Percentiles rank a stretch among this genome's conserved stretches.
Evolutionary conservation across 345 rosid species (phyloP).

Genomic region (Nephelium lappaceum): DNA sequence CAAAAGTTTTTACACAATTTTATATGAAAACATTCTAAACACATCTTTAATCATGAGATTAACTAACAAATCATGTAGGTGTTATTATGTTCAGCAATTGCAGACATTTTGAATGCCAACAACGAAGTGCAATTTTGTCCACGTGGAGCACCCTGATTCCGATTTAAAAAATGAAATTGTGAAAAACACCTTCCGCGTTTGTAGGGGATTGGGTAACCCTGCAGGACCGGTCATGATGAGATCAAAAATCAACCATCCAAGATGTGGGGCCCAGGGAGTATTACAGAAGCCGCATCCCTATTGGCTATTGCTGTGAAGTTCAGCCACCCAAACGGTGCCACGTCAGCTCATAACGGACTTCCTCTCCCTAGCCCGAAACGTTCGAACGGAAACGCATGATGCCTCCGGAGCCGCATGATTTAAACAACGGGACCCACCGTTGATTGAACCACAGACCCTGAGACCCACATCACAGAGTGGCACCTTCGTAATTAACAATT

Average conservation of each 20-base stretch:
- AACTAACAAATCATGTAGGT: neutral
- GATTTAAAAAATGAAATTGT: neutral
- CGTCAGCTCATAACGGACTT: conserved; percentile 28
- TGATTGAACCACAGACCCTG: conserved; percentile 30
- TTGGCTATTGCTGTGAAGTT: conserved; percentile 41
- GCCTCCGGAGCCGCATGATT: conserved; percentile 22
- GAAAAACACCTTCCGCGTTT: conserved; percentile 10
- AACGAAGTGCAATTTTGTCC: conserved; percentile 6
- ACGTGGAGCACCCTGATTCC: neutral
- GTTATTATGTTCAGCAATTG: conserved; percentile 1
- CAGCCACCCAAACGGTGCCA: conserved; percentile 33
- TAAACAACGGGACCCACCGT: conserved; percentile 18
- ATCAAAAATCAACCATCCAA: conserved; percentile 17
- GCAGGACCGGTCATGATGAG: conserved; percentile 16
- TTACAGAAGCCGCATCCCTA: conserved; percentile 43
- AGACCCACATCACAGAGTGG: conserved; percentile 23
- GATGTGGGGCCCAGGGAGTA: conserved; percentile 32
- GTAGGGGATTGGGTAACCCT: conserved; percentile 14
- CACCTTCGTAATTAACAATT: neutral
- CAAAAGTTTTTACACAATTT: too few relatives aligned
- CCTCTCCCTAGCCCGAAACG: neutral
- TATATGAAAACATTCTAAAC: neutral
- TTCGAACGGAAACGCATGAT: conserved; percentile 27
- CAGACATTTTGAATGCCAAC: neutral
- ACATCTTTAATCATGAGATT: neutral